phyloP scores from a whole-genome alignment of 1,139 yeast genomes.

The Tardiomyces digboiensis region DNA sequence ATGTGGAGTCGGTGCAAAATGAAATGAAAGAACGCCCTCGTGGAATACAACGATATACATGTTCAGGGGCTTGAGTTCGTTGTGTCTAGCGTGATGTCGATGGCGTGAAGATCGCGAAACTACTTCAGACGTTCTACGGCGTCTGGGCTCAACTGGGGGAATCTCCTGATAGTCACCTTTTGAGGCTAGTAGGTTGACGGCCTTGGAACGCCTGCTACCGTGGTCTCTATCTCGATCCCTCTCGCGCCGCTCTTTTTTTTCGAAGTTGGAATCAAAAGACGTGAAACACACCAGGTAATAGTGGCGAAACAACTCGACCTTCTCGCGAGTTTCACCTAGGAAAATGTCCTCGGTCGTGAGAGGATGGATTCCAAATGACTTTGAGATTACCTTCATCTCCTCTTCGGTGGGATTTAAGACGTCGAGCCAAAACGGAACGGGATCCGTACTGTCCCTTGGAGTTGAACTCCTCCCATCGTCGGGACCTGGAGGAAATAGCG shows the following conservation, averaged over 20 bases:
- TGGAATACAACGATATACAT: slow-evolving; percentile 90
- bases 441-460: too few species aligned
- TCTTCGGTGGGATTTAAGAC: slow-evolving; percentile 90
- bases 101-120: background rate
- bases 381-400: slow-evolving; percentile 88
- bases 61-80: slow-evolving; percentile 69
- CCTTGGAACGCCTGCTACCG: background rate
- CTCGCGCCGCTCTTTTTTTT: background rate
- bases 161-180: background rate
- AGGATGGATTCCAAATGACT: slow-evolving; percentile 92
- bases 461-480: too few species aligned
- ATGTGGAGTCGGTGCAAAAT: slow-evolving; percentile 92
- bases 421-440: slow-evolving; percentile 58
- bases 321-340: slow-evolving; percentile 89
- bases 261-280: slow-evolving; percentile 60
- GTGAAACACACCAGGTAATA: slow-evolving; percentile 92
- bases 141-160: background rate
- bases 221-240: background rate
- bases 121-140: background rate
- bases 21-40: slow-evolving; percentile 88
- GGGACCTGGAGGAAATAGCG: too few species aligned
- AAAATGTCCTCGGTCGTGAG: slow-evolving; percentile 94
- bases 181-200: background rate
- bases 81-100: background rate
- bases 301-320: slow-evolving; percentile 82